These are phyloP conservation scores for Tulasnella sp. DNA, from an alignment of 768 basidiomycete species.

Conservation along the genomic window DNA sequence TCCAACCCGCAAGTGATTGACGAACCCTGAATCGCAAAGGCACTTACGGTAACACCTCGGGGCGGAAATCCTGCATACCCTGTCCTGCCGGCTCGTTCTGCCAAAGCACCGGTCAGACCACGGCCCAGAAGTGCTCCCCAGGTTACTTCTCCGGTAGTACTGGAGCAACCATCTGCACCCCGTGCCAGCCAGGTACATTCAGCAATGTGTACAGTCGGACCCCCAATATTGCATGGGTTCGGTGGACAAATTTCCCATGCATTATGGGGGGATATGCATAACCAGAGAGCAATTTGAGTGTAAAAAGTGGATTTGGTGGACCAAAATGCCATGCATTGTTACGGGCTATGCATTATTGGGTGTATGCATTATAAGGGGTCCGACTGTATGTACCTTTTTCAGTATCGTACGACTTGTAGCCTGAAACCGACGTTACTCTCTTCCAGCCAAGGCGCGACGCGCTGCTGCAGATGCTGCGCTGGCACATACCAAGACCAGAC, in stretches of 20 bases:
- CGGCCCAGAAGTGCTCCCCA: constrained; percentile 11
- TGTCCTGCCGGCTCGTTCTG: constrained; percentile 8
- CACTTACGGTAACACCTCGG: background rate
- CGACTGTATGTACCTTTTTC: too few relatives aligned
- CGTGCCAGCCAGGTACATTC: constrained; percentile 9
- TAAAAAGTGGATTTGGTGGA: too few relatives aligned
- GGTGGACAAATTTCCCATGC: too few relatives aligned
- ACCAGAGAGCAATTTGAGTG: too few relatives aligned
- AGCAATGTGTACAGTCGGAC: constrained; percentile 17
- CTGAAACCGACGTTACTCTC: background rate
- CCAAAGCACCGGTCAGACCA: background rate
- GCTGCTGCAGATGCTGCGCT: constrained; percentile 21
- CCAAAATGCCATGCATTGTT: too few relatives aligned
- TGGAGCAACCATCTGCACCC: background rate
- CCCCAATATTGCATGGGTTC: too few relatives aligned
- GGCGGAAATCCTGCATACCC: background rate
- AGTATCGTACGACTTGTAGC: background rate
- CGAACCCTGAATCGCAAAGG: background rate
- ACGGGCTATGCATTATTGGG: too few relatives aligned
- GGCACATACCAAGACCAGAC: constrained; percentile 22
- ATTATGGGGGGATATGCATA: too few relatives aligned
- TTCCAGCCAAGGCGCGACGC: constrained; percentile 5
- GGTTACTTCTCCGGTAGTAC: background rate
- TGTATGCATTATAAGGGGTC: too few relatives aligned
- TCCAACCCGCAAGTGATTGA: background rate